Percentiles rank a stretch among this genome's conserved stretches.
Conservation (phyloP, 2,329 filamentous ascomycete genomes). For the Hypoxylon sp. region DNA sequence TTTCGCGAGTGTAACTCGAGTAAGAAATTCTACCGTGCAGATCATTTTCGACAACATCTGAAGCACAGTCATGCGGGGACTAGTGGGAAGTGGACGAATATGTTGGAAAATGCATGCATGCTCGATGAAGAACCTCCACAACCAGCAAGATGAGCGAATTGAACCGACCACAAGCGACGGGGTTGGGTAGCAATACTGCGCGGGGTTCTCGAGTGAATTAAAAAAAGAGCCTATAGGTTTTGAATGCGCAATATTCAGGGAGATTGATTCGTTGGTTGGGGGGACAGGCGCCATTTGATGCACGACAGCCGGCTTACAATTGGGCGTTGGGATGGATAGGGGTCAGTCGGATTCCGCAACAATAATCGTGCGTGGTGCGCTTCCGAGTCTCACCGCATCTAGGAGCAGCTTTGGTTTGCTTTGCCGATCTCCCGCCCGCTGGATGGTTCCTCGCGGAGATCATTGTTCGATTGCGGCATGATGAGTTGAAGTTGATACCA, state of each 20-base stretch:
- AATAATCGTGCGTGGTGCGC: constrained; percentile 35
- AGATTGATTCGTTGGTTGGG: constrained; percentile 41
- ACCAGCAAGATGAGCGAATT: constrained; percentile 55
- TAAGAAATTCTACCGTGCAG: constrained; percentile 97
- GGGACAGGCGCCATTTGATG: constrained; percentile 36
- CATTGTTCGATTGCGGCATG: constrained; percentile 26
- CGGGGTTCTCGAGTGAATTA: constrained; percentile 35
- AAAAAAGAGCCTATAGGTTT: constrained; percentile 31
- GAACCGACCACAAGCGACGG: constrained; percentile 32
- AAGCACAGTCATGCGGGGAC: constrained; percentile 98
- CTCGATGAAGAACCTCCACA: constrained; percentile 82
- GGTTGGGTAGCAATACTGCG: constrained; percentile 47
- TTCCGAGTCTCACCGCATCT: constrained; percentile 38
- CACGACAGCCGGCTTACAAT: constrained; percentile 36
- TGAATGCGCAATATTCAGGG: constrained; percentile 35
- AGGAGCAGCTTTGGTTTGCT: constrained; percentile 35
- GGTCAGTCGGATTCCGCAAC: constrained; percentile 28
- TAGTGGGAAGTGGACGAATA: constrained; percentile 99
- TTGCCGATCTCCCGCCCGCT: constrained; percentile 44
- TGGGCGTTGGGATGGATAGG: constrained; percentile 35
- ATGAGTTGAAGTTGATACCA: constrained; percentile 30
- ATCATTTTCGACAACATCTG: constrained; percentile 97
- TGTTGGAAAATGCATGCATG: constrained; percentile 97
- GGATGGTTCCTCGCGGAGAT: constrained; percentile 28
- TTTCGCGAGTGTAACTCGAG: constrained; percentile 98